These are phyloP conservation scores for Alternaria sp. DNA, from an alignment of 2,329 filamentous ascomycete genomes.

Conservation along the genomic window DNA sequence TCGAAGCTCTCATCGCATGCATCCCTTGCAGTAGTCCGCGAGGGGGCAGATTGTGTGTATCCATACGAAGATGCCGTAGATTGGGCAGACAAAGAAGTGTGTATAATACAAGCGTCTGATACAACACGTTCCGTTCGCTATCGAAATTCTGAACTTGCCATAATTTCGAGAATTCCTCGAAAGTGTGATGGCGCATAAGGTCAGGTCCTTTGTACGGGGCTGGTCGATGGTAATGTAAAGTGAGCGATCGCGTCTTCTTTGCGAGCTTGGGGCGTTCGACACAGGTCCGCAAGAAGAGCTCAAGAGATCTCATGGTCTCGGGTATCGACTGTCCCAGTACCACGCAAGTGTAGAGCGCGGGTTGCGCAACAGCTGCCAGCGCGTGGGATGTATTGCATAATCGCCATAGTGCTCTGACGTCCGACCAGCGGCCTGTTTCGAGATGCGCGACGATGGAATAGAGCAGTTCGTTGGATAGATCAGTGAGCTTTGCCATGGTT, in stretches of 20 bases:
- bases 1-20: slow-evolving; percentile 3
- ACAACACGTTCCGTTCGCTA: slow-evolving; percentile 5
- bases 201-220: background rate
- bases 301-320: background rate
- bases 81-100: slow-evolving; percentile 8
- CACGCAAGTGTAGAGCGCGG: slow-evolving; percentile 12
- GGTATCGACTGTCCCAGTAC: background rate
- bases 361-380: slow-evolving; percentile 6
- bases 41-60: slow-evolving; percentile 6
- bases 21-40: slow-evolving; percentile 1
- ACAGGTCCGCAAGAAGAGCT: slow-evolving; percentile 7
- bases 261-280: slow-evolving; percentile 4
- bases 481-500: slow-evolving; percentile 5
- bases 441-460: slow-evolving; percentile 4
- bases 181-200: background rate
- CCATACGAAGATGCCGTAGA: slow-evolving; percentile 1
- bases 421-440: background rate
- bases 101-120: slow-evolving; percentile 3
- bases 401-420: slow-evolving; percentile 1
- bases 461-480: slow-evolving; percentile 12
- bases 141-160: background rate
- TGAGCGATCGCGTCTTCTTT: slow-evolving; percentile 3
- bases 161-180: background rate
- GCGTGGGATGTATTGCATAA: slow-evolving; percentile 7
- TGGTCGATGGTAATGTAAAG: background rate